Base-by-base conservation (phyloP, 805 yeast genomes). In the Metschnikowia picachoensis region DNA sequence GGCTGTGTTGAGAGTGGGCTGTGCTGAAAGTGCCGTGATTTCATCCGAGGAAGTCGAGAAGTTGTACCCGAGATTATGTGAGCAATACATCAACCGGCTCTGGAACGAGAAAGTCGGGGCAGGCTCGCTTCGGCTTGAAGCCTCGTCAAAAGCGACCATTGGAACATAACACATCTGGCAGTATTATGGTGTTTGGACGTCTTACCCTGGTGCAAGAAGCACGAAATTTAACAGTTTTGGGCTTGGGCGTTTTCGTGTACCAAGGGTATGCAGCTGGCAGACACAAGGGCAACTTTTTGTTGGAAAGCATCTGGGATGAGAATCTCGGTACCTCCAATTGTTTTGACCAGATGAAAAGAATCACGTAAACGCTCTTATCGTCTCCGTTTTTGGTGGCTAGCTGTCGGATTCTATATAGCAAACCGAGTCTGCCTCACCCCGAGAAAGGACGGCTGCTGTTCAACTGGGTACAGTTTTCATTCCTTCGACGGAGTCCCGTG, bases 181-280 rank as follows among this genome's bases (percentile, higher is more conserved):
- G 74, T 0, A 68, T 73, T n/a, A 37, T 60, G 30, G 69, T 79
- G 2, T 66, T 77, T 51, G 77, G 71, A 1, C 62, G 77, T 1
- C 79, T 76, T 0, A 80, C 84, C 0, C 70, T 70, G 15, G 54
- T 70, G 0, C 54, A 57, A 1, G 85, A 80, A 52, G 78, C 76
- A 0, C 29, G 51, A 14, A 31, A 57, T 37, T 59, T 67, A 29
- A 29, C 58, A 3, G 55, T 59, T 0, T 46, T 58, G 0, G 71
- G 71, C 0, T 70, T 73, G 7, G 80, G 79, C 57, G 83, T 77
- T 1, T 59, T 80, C 4, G 64, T 75, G 8, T 66, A 72, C 25
- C 87, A 82, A 58, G 85, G 85, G 0, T 67, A 66, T 58, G 85
- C 80, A 52, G 86, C 86, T 3, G 86, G 86, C 20, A 86, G 86